phyloP scores from a whole-genome alignment of 805 yeast genomes.

The Monosporozyma servazzii region DNA sequence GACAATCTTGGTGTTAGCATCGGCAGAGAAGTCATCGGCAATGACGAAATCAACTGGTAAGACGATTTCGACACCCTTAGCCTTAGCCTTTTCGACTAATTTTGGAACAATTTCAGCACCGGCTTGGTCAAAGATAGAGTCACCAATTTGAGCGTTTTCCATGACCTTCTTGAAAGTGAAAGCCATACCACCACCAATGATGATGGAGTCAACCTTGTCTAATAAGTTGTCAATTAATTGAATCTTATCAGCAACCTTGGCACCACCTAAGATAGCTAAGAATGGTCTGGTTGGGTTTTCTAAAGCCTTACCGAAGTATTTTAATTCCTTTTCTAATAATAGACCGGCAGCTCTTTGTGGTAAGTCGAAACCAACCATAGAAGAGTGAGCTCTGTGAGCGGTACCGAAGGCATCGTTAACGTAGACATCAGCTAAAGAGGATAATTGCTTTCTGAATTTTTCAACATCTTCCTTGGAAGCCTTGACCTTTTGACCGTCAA shows the following conservation, averaged over 20 bases:
- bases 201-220: constrained; percentile 89
- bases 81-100: constrained; percentile 92
- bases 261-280: constrained; percentile 98
- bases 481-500: constrained; percentile 88
- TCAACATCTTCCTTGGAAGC: constrained; percentile 79
- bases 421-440: constrained; percentile 92
- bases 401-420: constrained; percentile 98
- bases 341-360: constrained; percentile 98
- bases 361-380: constrained; percentile 75
- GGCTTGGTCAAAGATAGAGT: constrained; percentile 84
- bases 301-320: constrained; percentile 95
- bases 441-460: constrained; percentile 81
- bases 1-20: constrained; percentile 79
- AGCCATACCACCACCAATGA: constrained; percentile 99
- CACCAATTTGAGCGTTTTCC: constrained; percentile 79
- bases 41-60: constrained; percentile 95
- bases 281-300: constrained; percentile 98
- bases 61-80: constrained; percentile 86
- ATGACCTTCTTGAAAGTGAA: constrained; percentile 96
- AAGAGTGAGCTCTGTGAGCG: constrained; percentile 99
- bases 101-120: constrained; percentile 94
- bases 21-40: constrained; percentile 90
- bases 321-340: constrained; percentile 95
- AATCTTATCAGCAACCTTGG: constrained; percentile 98
- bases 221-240: constrained; percentile 94